These are phyloP conservation scores for Rosa rugosa DNA, from an alignment of 306 rosid genomes.

Conservation along the genomic window DNA sequence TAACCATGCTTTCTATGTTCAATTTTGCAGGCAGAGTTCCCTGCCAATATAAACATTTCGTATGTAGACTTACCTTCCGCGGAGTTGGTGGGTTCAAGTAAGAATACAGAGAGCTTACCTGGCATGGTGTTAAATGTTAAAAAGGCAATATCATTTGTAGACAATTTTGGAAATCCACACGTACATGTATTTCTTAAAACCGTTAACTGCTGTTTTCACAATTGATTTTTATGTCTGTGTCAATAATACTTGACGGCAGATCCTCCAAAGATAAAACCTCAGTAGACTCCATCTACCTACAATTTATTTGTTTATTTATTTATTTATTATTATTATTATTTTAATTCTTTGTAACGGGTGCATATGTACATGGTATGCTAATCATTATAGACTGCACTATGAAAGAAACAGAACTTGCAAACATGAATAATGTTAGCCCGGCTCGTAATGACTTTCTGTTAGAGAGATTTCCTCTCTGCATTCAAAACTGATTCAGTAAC, in stretches of 20 bases:
- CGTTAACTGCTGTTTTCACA: neutral
- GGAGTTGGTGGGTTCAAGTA: constrained; percentile 72
- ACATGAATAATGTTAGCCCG: constrained; percentile 9
- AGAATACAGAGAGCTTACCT: constrained; percentile 69
- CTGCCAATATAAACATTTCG: constrained; percentile 93
- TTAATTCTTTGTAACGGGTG: neutral
- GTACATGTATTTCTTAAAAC: constrained; percentile 49
- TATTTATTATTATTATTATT: too few relatives aligned
- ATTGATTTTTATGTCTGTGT: neutral
- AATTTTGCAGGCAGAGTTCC: constrained; percentile 84
- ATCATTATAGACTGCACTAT: neutral
- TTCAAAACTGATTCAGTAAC: too few relatives aligned
- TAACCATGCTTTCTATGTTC: constrained; percentile 46
- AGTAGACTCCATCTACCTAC: neutral
- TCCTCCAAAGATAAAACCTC: constrained; percentile 1
- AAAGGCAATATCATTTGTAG: constrained; percentile 65
- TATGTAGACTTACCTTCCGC: constrained; percentile 85
- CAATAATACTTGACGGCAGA: neutral
- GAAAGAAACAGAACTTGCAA: neutral
- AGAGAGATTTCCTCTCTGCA: too few relatives aligned
- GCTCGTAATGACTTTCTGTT: constrained; percentile 7
- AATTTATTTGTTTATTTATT: neutral
- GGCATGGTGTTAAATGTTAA: constrained; percentile 95
- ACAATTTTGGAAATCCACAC: constrained; percentile 63
- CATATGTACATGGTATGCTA: neutral